Base-by-base conservation (phyloP, 257 asterid genomes). In the Oldenlandia corymbosa region DNA sequence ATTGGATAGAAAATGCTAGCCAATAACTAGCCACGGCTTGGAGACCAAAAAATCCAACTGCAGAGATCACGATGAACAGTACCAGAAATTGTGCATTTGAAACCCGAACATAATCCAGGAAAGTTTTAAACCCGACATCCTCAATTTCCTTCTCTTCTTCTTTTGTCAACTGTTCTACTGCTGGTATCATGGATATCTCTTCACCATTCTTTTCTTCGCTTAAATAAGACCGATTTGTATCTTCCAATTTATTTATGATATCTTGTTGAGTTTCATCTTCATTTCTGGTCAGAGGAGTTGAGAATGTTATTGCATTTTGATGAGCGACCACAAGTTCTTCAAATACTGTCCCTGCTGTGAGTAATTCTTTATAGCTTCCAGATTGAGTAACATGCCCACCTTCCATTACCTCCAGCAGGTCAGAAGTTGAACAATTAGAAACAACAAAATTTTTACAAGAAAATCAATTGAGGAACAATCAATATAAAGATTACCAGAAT, bases 1-100 rank as follows among this genome's bases (percentile, higher is more conserved):
- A 72, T 70, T 72, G 81, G 54, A 88, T 56, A 1, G 88, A 70
- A 52, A 69, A 70, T 41, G 94, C 96, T 7, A 88, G 80, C 96
- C 96, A 88, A 57, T 78, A 81, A 68, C 96, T 85, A 14, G 94
- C 94, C 32, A 78, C 76, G 37, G 91, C 96, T 75, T 85, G 96
- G 26, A 88, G 67, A 67, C 39, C 84, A 1, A 80, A 72, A 51
- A 88, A 88, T 10, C 82, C 76, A 12, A 71, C 56, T 83, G 87
- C 32, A 42, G 86, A 21, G 20, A 68, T 2, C 26, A 67, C 46
- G 17, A 11, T 63, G 26, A 13, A 51, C 41, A 66, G 58, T 3
- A 71, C 32, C 11, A 39, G 76, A 45, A 23, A 13, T 0, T 73
- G 47, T 69, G 89, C 94, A 47, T 80, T 85, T 21, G 94, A 78